Evolutionary conservation across 345 rosid genomes (phyloP).

Genomic region (Jatropha curcas): DNA sequence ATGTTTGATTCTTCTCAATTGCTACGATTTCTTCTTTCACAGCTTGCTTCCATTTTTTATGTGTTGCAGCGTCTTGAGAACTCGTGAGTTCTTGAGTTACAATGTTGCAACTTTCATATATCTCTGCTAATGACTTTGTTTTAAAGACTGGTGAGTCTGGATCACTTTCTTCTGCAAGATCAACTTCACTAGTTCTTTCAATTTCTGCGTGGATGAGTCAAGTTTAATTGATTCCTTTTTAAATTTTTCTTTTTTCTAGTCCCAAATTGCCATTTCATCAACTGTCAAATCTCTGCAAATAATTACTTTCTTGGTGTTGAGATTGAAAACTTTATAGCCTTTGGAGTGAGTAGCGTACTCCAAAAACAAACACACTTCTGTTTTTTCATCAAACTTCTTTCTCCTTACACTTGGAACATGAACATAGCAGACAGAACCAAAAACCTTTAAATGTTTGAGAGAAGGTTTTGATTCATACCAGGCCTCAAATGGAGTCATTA

Average conservation of each 20-base stretch:
- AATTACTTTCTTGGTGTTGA: not conserved
- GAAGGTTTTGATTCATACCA: not conserved
- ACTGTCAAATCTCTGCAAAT: constrained; percentile 7
- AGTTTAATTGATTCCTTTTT: too few species aligned
- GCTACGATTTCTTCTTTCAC: not conserved
- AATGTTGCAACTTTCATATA: too few species aligned
- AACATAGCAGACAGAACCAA: not conserved
- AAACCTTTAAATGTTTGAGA: not conserved
- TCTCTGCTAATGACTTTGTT: not conserved
- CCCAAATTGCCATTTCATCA: not conserved
- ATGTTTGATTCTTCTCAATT: not conserved
- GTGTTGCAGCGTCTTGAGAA: not conserved
- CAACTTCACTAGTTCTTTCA: too few species aligned
- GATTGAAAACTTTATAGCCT: not conserved
- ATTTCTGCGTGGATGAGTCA: too few species aligned
- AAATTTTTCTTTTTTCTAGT: not conserved
- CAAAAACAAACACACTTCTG: not conserved
- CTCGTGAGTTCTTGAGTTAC: not conserved
- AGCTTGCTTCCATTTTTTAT: not conserved
- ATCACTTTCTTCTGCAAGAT: not conserved
- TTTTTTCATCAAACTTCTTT: not conserved
- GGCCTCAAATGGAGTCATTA: not conserved
- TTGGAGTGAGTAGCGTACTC: not conserved
- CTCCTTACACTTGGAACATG: not conserved
- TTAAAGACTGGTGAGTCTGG: not conserved